These are phyloP conservation scores for Phialocephala subalpina DNA, from an alignment of 2,329 filamentous ascomycete species.

Conservation along the genomic window DNA sequence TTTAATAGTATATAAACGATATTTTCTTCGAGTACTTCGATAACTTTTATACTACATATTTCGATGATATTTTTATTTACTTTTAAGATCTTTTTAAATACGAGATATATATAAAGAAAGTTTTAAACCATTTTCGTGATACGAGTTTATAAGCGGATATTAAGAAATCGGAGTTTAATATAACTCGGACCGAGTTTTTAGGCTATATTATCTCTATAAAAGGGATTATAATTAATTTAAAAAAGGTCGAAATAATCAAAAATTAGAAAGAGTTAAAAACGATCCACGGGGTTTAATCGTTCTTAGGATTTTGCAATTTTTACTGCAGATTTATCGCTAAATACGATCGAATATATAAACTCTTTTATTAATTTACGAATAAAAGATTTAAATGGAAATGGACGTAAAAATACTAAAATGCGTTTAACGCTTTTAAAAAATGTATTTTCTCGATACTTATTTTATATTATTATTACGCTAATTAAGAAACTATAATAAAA, in stretches of 20 bases:
- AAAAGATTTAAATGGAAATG: not conserved
- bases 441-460: not conserved
- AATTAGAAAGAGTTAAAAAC: not conserved
- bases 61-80: too few species aligned
- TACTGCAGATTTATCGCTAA: conserved; percentile 26
- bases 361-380: not conserved
- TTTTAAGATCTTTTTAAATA: too few species aligned
- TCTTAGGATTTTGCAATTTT: conserved; percentile 27
- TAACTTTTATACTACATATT: too few species aligned
- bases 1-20: too few species aligned
- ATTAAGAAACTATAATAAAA: not conserved
- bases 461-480: not conserved
- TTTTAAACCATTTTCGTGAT: not conserved
- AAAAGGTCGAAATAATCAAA: conserved; percentile 15
- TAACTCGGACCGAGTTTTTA: conserved; percentile 18
- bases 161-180: conserved; percentile 19
- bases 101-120: too few species aligned
- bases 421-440: not conserved
- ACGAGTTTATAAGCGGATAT: conserved; percentile 18
- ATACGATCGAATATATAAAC: conserved; percentile 13
- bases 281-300: conserved; percentile 2
- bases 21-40: too few species aligned
- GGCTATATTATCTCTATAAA: conserved; percentile 18
- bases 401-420: not conserved
- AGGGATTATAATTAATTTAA: conserved; percentile 16